Evolutionary conservation across 768 basidiomycete genomes (phyloP).

Genomic region (Russula griseocarnosa): DNA sequence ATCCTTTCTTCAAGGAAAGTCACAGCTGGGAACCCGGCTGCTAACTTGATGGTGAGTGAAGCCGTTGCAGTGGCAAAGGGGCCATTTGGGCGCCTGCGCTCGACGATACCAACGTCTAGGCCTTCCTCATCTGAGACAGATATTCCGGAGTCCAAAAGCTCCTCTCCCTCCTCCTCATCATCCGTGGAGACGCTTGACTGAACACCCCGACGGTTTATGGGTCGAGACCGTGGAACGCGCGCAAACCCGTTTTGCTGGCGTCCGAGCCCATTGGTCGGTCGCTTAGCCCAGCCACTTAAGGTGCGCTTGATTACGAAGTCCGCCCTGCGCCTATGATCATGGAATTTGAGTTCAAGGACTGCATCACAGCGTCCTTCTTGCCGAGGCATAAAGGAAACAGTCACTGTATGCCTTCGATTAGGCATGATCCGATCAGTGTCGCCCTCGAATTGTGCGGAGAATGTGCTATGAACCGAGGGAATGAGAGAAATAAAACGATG

Average conservation of each 20-base stretch:
- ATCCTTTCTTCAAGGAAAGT: slow-evolving; percentile 20
- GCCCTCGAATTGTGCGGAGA: slow-evolving; percentile 15
- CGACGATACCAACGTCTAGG: slow-evolving; percentile 51
- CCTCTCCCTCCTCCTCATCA: slow-evolving; percentile 16
- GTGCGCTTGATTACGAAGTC: slow-evolving; percentile 14
- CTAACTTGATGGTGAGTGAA: slow-evolving; percentile 25
- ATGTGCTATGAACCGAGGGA: not conserved
- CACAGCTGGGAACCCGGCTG: slow-evolving; percentile 15
- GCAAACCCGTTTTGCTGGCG: not conserved
- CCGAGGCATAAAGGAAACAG: slow-evolving; percentile 10
- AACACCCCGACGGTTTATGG: not conserved
- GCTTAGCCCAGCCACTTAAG: slow-evolving; percentile 6
- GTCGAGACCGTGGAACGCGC: not conserved
- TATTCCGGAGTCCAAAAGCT: slow-evolving; percentile 41
- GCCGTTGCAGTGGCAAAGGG: slow-evolving; percentile 18
- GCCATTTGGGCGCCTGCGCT: slow-evolving; percentile 34
- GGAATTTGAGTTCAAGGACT: slow-evolving; percentile 15
- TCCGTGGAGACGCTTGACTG: not conserved
- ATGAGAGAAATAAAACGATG: slow-evolving; percentile 2
- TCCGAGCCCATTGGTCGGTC: not conserved
- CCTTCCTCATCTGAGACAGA: slow-evolving; percentile 33
- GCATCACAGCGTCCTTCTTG: slow-evolving; percentile 19
- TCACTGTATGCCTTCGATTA: not conserved
- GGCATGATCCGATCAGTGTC: slow-evolving; percentile 1
- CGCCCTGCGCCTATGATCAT: not conserved